phyloP scores from a whole-genome alignment of 2,329 filamentous ascomycete genomes.

The Ilyonectria sp. region DNA sequence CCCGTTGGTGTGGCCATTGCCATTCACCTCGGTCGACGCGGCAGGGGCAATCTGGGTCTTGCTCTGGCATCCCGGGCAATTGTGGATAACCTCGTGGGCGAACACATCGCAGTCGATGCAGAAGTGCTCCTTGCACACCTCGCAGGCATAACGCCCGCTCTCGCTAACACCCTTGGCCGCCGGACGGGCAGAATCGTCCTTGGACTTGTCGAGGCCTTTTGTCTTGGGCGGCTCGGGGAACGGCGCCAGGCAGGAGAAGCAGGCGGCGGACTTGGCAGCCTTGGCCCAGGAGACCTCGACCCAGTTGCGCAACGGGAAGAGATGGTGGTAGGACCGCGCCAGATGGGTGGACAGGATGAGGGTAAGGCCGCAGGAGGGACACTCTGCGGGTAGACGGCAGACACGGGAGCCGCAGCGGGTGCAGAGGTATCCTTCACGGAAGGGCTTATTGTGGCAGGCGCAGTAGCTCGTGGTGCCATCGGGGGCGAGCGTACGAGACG shows the following conservation, averaged over 20 bases:
- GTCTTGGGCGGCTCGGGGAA: constrained; percentile 72
- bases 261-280: constrained; percentile 74
- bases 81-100: constrained; percentile 93
- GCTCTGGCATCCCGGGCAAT: constrained; percentile 91
- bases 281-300: constrained; percentile 87
- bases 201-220: constrained; percentile 40
- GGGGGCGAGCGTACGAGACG: constrained; percentile 84
- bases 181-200: constrained; percentile 42
- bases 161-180: constrained; percentile 80
- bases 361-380: constrained; percentile 91
- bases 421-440: constrained; percentile 89
- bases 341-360: constrained; percentile 95
- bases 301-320: constrained; percentile 94
- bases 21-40: constrained; percentile 48
- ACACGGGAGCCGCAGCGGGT: constrained; percentile 91
- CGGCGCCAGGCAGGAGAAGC: constrained; percentile 81
- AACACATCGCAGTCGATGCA: constrained; percentile 99
- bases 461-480: constrained; percentile 80
- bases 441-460: constrained; percentile 89
- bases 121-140: constrained; percentile 90
- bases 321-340: constrained; percentile 92
- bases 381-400: constrained; percentile 90
- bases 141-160: constrained; percentile 90
- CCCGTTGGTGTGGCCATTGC: constrained; percentile 54
- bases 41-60: constrained; percentile 48